Percentiles rank a stretch among this genome's conserved stretches.
Conservation (phyloP, 1,284 basidiomycete genomes). For the Pholiota adiposa region DNA sequence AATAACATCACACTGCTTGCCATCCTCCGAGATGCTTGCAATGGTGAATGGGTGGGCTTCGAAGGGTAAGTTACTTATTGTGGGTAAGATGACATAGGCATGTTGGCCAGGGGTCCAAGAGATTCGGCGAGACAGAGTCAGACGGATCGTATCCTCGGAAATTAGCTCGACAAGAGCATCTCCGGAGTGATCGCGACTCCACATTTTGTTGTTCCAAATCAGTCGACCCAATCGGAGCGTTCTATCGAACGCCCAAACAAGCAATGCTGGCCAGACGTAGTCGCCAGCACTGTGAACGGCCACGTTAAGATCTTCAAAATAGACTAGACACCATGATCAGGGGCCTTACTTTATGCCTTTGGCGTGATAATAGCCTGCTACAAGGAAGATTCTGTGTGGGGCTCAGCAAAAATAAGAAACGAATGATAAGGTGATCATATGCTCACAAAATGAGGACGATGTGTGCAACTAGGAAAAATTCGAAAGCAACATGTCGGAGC, state of each 20-base stretch:
- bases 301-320: slow-evolving; percentile 2
- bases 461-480: slow-evolving; percentile 38
- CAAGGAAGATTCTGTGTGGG: slow-evolving; percentile 31
- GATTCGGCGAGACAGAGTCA: slow-evolving; percentile 33
- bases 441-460: slow-evolving; percentile 35
- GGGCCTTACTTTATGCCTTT: slow-evolving; percentile 28
- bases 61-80: slow-evolving; percentile 35
- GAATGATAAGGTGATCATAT: not conserved
- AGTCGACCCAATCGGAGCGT: slow-evolving; percentile 30
- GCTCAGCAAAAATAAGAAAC: slow-evolving; percentile 1
- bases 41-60: slow-evolving; percentile 42
- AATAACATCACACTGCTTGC: slow-evolving; percentile 27
- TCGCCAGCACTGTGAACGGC: slow-evolving; percentile 27
- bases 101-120: slow-evolving; percentile 38
- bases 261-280: slow-evolving; percentile 37
- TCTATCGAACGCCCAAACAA: slow-evolving; percentile 38
- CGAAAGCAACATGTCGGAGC: slow-evolving; percentile 34
- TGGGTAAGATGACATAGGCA: slow-evolving; percentile 37
- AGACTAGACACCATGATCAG: not conserved
- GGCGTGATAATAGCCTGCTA: slow-evolving; percentile 36
- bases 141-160: slow-evolving; percentile 34
- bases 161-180: slow-evolving; percentile 36
- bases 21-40: slow-evolving; percentile 32
- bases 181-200: slow-evolving; percentile 22
- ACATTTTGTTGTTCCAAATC: slow-evolving; percentile 34